A percentile compares a stretch with the other conserved stretches of the same genome.
These are phyloP conservation scores for Leccinum obscurum DNA, from an alignment of 768 basidiomycete species.

Conservation along the genomic window DNA sequence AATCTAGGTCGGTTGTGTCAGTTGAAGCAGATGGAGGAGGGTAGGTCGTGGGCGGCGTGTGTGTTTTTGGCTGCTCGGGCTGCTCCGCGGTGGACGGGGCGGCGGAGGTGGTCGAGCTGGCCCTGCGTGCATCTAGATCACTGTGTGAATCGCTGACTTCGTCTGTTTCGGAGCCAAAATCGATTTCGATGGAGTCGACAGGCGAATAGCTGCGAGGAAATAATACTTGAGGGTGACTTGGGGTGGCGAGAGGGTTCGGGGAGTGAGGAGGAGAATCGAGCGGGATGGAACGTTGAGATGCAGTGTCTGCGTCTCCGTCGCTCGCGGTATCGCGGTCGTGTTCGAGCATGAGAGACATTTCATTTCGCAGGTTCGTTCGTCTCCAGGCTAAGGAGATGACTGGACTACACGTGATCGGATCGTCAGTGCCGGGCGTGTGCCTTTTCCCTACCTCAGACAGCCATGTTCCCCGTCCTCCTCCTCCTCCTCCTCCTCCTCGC, in stretches of 20 bases:
- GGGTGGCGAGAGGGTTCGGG: conserved; percentile 35
- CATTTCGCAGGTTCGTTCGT: neutral
- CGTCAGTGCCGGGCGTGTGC: too few species aligned
- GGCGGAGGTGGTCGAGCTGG: conserved; percentile 53
- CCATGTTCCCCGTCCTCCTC: too few species aligned
- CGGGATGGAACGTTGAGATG: conserved; percentile 76
- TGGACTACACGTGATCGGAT: conserved; percentile 20
- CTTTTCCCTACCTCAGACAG: too few species aligned
- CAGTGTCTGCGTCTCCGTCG: conserved; percentile 70
- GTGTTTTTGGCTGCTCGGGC: conserved; percentile 38
- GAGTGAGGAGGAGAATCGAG: conserved; percentile 66
- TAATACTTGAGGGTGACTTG: conserved; percentile 28
- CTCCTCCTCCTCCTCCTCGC: conserved; percentile 15
- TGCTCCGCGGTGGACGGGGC: conserved; percentile 45
- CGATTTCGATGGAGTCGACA: conserved; percentile 51
- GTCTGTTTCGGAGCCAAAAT: conserved; percentile 54
- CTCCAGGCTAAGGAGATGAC: neutral
- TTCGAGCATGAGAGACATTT: conserved; percentile 1
- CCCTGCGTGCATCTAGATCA: conserved; percentile 33
- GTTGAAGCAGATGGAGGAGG: conserved; percentile 50
- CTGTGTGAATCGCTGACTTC: conserved; percentile 51
- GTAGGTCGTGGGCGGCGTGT: conserved; percentile 32
- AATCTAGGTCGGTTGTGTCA: conserved; percentile 49
- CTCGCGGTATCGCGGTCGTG: conserved; percentile 37
- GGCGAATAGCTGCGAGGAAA: conserved; percentile 44